Evolutionary conservation across 1,284 basidiomycete species (phyloP).

Genomic region (Anthracocystis setariae): DNA sequence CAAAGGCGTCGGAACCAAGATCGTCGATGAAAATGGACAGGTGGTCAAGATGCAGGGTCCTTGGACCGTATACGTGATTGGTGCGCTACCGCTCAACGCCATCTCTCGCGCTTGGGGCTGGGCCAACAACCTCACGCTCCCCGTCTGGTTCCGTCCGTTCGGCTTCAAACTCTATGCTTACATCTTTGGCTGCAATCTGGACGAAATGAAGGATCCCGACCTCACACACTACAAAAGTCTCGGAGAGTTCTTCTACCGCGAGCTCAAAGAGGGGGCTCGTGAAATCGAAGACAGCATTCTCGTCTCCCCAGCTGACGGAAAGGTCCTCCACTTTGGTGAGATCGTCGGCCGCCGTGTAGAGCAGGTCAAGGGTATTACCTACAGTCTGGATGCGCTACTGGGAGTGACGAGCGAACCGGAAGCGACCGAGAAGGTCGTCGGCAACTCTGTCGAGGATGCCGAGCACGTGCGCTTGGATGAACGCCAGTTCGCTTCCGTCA

Average conservation of each 20-base stretch:
- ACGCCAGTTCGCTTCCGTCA: constrained; percentile 91
- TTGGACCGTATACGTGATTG: constrained; percentile 97
- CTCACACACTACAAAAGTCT: constrained; percentile 82
- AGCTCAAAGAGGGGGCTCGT: constrained; percentile 82
- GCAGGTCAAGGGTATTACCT: constrained; percentile 96
- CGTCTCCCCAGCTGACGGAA: constrained; percentile 92
- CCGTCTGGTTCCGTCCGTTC: constrained; percentile 90
- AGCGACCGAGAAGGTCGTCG: constrained; percentile 43
- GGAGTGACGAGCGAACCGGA: constrained; percentile 50
- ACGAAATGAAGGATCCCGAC: constrained; percentile 85
- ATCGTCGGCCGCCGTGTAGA: constrained; percentile 85
- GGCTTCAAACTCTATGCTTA: constrained; percentile 86
- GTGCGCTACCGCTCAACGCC: constrained; percentile 90
- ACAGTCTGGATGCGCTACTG: constrained; percentile 90
- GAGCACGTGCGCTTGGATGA: constrained; percentile 74
- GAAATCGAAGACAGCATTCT: constrained; percentile 82
- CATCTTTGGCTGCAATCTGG: constrained; percentile 91
- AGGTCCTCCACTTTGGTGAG: constrained; percentile 88
- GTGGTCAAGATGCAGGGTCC: constrained; percentile 82
- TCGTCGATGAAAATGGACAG: constrained; percentile 74
- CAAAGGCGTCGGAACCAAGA: constrained; percentile 54
- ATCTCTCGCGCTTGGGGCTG: constrained; percentile 96
- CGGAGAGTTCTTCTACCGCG: constrained; percentile 94
- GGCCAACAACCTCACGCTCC: constrained; percentile 82
- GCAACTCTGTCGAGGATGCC: constrained; percentile 3